Evolutionary conservation across 2,329 filamentous ascomycete genomes (phyloP).

Genomic region (Orbilia quercus): DNA sequence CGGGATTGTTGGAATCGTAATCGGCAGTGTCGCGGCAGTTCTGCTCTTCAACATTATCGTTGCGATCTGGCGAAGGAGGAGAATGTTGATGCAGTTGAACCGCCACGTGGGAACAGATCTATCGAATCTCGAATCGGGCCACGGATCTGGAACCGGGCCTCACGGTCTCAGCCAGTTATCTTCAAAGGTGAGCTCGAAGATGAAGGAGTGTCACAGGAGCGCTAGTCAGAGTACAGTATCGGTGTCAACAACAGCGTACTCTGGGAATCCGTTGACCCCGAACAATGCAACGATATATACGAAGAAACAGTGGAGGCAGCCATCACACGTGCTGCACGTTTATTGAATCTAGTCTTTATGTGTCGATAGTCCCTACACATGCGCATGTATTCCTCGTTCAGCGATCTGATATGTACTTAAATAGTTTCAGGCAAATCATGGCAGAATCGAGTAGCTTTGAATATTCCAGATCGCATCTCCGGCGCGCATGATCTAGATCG

Average conservation of each 20-base stretch:
- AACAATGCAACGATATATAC: constrained; percentile 9
- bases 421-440: constrained; percentile 10
- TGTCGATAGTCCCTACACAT: constrained; percentile 11
- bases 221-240: constrained; percentile 11
- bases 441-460: constrained; percentile 31
- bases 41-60: constrained; percentile 42
- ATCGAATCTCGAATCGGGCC: constrained; percentile 33
- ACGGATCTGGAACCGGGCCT: constrained; percentile 16
- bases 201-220: constrained; percentile 7
- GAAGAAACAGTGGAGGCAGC: constrained; percentile 24
- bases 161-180: constrained; percentile 21
- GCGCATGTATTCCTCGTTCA: constrained; percentile 18
- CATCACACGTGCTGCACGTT: constrained; percentile 26
- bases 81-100: constrained; percentile 46
- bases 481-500: constrained; percentile 48
- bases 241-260: constrained; percentile 37
- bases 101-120: constrained; percentile 50
- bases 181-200: constrained; percentile 21
- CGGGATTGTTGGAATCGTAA: constrained; percentile 33
- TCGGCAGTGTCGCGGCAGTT: constrained; percentile 39
- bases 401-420: constrained; percentile 3
- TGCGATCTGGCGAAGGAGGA: constrained; percentile 42
- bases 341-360: constrained; percentile 26
- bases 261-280: constrained; percentile 45
- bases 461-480: constrained; percentile 29